Evolutionary conservation across 2,329 filamentous ascomycete species (phyloP), one percentile per base, ranked within the genome.

Genomic region (Trichoderma semiorbis): DNA sequence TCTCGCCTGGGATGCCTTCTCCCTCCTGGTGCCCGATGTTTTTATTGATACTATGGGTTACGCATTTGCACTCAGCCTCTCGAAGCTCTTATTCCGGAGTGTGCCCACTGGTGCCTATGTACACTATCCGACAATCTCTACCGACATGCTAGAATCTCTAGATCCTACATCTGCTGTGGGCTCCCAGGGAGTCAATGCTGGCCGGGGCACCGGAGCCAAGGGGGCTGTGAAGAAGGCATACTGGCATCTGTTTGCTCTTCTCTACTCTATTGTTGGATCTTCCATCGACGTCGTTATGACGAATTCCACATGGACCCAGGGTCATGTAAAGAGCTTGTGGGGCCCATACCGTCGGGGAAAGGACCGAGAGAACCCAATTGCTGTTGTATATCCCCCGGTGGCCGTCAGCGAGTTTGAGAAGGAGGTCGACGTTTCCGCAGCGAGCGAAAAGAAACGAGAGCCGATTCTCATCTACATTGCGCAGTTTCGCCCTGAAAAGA

Each of bases 21-120:
- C 89, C n/a, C 88, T 98, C 3, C 86, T 98, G 3, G 93, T 95
- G 0, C 96, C 96, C 0, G 96, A 99, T 80, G 88, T 98, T 67
- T 97, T 98, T 80, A 87, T 99, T 76, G 96, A 99, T 79, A 99
- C 96, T 2, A 98, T 99, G 95, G 96, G 96, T 74, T 99, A 98
- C 78, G 94, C 95, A 30, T 99, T 98, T 79, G 89, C 93, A 0
- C 88, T 97, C 12, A 94, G 93, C 10, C 85, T 98, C 3, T 92
- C 87, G 81, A 96, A 94, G 79, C 87, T 92, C 74, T 85, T 98
- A 28, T 98, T 98, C 79, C 92, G 88, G 0, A 81, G 84, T 43
- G 88, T 98, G 1, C 93, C 95, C 0, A 98, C 94, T 0, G 94
- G 89, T 60, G 95, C 96, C 67, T 99, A 99, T 79, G 95, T 98